A percentile compares a stretch with the other conserved stretches of the same genome.
These are phyloP conservation scores for Plasmopara viticola DNA, from an alignment of 352 stramenopile genomes.

Conservation along the genomic window DNA sequence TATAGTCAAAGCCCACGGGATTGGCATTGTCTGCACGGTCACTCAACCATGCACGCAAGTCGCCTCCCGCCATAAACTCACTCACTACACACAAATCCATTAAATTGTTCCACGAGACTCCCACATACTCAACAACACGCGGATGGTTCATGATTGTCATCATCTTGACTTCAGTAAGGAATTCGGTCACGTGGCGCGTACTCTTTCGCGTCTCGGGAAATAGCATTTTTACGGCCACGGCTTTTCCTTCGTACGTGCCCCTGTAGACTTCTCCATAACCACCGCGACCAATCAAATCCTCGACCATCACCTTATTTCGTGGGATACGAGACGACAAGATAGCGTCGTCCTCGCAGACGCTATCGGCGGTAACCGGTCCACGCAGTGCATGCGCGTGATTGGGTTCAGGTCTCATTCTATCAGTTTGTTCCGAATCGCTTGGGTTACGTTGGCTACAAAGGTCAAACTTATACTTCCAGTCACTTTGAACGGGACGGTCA, in stretches of 20 bases:
- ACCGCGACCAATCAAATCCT: slow-evolving; percentile 38
- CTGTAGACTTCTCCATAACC: slow-evolving; percentile 54
- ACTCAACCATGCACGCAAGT: slow-evolving; percentile 39
- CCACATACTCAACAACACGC: slow-evolving; percentile 44
- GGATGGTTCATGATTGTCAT: slow-evolving; percentile 38
- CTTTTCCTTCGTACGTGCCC: slow-evolving; percentile 26
- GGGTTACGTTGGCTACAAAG: slow-evolving; percentile 5
- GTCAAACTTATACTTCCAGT: slow-evolving; percentile 9
- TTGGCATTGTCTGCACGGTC: slow-evolving; percentile 18
- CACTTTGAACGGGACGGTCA: slow-evolving; percentile 4
- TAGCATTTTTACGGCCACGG: slow-evolving; percentile 48
- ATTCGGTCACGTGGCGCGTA: slow-evolving; percentile 33
- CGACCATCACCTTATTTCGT: slow-evolving; percentile 31
- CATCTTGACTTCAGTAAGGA: slow-evolving; percentile 49
- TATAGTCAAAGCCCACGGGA: slow-evolving; percentile 30
- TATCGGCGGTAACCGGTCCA: slow-evolving; percentile 24
- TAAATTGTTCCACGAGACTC: slow-evolving; percentile 51
- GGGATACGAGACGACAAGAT: slow-evolving; percentile 38
- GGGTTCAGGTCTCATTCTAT: slow-evolving; percentile 4
- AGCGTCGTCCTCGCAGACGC: slow-evolving; percentile 38
- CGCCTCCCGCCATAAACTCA: slow-evolving; percentile 56
- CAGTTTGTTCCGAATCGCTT: slow-evolving; percentile 16
- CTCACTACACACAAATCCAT: slow-evolving; percentile 52
- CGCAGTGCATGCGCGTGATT: slow-evolving; percentile 19
- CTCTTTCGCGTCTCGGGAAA: slow-evolving; percentile 36